phyloP scores from a whole-genome alignment of 495 filamentous ascomycete species.

The Neurospora sp. region DNA sequence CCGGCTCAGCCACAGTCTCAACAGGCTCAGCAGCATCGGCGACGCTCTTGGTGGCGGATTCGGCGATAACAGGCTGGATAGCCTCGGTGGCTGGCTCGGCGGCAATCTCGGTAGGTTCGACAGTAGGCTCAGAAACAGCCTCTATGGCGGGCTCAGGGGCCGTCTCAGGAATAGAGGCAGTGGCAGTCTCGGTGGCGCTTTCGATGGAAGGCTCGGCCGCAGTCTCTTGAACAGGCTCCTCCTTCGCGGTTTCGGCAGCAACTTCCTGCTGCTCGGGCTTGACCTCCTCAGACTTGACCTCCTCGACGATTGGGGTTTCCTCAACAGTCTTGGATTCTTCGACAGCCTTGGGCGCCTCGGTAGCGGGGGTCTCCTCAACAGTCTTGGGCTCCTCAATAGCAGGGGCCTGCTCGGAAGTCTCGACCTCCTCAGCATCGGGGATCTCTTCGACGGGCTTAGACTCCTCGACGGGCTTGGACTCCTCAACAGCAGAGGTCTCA shows the following conservation, averaged over 20 bases:
- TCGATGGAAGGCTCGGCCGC: constrained; percentile 2
- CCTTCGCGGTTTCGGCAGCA: constrained; percentile 2
- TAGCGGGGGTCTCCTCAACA: background rate
- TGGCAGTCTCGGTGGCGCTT: background rate
- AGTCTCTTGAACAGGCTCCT: constrained; percentile 1
- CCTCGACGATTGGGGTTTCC: constrained; percentile 4
- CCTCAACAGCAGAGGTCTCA: constrained; percentile 1
- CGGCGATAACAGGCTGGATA: background rate
- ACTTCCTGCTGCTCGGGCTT: background rate
- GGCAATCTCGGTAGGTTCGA: background rate
- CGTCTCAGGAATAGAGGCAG: background rate
- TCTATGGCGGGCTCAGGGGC: background rate
- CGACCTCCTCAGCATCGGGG: background rate
- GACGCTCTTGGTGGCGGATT: background rate
- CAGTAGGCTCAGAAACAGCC: background rate
- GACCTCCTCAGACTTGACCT: constrained; percentile 1
- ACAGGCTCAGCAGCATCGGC: background rate
- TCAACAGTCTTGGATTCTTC: constrained; percentile 3
- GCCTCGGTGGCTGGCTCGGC: background rate
- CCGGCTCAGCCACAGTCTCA: background rate
- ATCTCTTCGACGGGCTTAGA: constrained; percentile 2
- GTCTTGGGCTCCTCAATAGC: constrained; percentile 1
- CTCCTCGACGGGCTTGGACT: constrained; percentile 2
- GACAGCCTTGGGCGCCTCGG: constrained; percentile 6
- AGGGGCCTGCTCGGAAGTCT: background rate